These are phyloP conservation scores for Phaeosphaeriaceae sp. DNA, from an alignment of 2,329 filamentous ascomycete species.

Conservation along the genomic window DNA sequence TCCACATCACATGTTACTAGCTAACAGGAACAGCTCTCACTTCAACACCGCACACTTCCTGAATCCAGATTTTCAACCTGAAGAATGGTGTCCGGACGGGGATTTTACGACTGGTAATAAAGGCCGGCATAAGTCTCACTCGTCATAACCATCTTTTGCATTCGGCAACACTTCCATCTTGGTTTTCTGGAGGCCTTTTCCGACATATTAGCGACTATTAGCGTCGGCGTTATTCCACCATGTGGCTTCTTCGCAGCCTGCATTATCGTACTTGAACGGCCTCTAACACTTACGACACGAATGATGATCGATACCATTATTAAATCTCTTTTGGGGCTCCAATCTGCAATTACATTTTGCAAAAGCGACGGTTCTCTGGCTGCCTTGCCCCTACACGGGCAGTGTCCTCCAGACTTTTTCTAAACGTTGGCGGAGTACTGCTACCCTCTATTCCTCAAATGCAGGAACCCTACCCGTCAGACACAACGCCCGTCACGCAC, in stretches of 20 bases:
- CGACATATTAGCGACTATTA: conserved; percentile 47
- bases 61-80: conserved; percentile 61
- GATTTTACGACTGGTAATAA: conserved; percentile 52
- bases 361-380: conserved; percentile 33
- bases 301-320: conserved; percentile 45
- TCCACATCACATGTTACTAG: background rate
- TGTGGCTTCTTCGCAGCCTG: conserved; percentile 36
- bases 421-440: conserved; percentile 30
- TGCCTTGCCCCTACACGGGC: conserved; percentile 22
- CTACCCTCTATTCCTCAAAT: conserved; percentile 26
- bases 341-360: conserved; percentile 34
- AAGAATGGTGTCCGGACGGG: conserved; percentile 59
- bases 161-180: conserved; percentile 22
- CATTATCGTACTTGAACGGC: conserved; percentile 40
- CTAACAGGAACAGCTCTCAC: conserved; percentile 52
- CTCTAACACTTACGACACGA: conserved; percentile 39
- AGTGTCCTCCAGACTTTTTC: conserved; percentile 24
- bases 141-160: conserved; percentile 32
- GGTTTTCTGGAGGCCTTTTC: conserved; percentile 35
- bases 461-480: conserved; percentile 35
- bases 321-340: conserved; percentile 41
- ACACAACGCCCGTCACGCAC: conserved; percentile 46
- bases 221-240: conserved; percentile 46
- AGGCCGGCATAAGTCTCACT: conserved; percentile 47
- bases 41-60: conserved; percentile 61